A percentile compares a stretch with the other conserved stretches of the same genome.
These are phyloP conservation scores for Pezicula radicicola DNA, from an alignment of 2,329 filamentous ascomycete genomes.

Conservation along the genomic window DNA sequence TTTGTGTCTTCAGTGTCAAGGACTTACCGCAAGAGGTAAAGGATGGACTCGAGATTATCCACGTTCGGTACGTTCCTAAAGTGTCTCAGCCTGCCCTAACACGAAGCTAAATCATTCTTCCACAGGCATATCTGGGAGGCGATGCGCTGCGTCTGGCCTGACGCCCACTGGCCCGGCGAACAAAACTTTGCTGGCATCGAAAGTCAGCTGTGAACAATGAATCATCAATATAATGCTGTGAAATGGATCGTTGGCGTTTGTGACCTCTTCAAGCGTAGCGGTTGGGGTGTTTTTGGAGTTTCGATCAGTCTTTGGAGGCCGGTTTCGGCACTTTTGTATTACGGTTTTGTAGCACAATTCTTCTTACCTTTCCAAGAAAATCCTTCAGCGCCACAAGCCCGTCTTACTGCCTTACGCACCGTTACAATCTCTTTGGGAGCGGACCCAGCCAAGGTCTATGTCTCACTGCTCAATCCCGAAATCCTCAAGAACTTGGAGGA, in stretches of 20 bases:
- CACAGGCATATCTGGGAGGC: conserved; percentile 89
- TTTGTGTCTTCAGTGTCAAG: conserved; percentile 47
- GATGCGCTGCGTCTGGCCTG: conserved; percentile 87
- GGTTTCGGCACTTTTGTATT: background rate
- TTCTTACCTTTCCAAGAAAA: background rate
- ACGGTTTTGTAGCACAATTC: background rate
- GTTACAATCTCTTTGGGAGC: too few species aligned
- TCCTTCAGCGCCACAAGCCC: background rate
- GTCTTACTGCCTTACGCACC: too few species aligned
- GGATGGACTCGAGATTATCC: conserved; percentile 81
- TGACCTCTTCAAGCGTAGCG: background rate
- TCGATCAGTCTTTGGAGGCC: background rate
- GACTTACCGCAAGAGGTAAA: conserved; percentile 89
- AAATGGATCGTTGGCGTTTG: background rate
- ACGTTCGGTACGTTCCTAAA: conserved; percentile 67
- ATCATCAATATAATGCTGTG: background rate
- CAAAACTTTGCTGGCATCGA: conserved; percentile 68
- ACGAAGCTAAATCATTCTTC: conserved; percentile 1
- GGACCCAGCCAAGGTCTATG: too few species aligned
- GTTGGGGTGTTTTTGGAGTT: background rate
- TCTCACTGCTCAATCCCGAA: too few species aligned
- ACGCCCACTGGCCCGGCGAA: conserved; percentile 78
- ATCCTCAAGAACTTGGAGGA: too few species aligned
- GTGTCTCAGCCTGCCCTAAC: conserved; percentile 3
- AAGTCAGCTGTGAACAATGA: conserved; percentile 63